A percentile compares a stretch with the other conserved stretches of the same genome.
Evolutionary conservation across 495 filamentous ascomycete genomes (phyloP).

Genomic region (Aspergillus haitiensis): DNA sequence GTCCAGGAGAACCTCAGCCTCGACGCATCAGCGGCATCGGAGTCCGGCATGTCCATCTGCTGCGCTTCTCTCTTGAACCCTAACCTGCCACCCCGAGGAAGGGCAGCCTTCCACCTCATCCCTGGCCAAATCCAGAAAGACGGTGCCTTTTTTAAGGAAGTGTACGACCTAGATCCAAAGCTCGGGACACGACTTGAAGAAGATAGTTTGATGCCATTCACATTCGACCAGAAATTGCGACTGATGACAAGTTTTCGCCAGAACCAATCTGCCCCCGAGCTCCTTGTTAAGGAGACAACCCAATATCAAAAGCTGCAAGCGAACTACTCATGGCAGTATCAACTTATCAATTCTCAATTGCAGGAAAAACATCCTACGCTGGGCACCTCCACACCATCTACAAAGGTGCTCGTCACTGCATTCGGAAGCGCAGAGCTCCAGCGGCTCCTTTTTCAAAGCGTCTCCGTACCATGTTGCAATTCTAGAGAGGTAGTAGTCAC

Average conservation of each 20-base stretch:
- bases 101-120: neutral
- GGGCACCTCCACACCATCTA: neutral
- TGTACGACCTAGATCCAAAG: conserved; percentile 2
- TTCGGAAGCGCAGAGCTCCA: conserved; percentile 4
- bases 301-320: neutral
- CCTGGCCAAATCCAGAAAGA: conserved; percentile 4
- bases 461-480: conserved; percentile 1
- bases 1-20: neutral
- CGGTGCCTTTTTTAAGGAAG: neutral
- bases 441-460: neutral
- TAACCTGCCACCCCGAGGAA: neutral
- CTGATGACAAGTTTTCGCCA: neutral
- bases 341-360: neutral
- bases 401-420: neutral
- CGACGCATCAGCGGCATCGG: neutral
- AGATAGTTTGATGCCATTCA: neutral
- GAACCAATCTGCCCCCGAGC: neutral
- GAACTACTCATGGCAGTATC: conserved; percentile 8
- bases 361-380: neutral
- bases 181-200: conserved; percentile 7
- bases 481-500: neutral
- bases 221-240: conserved; percentile 1
- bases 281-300: conserved; percentile 1
- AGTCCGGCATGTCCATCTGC: neutral
- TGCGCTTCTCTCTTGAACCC: conserved; percentile 2